These are phyloP conservation scores for Nicotiana noctiflora DNA, from an alignment of 257 asterid genomes.

Conservation along the genomic window DNA sequence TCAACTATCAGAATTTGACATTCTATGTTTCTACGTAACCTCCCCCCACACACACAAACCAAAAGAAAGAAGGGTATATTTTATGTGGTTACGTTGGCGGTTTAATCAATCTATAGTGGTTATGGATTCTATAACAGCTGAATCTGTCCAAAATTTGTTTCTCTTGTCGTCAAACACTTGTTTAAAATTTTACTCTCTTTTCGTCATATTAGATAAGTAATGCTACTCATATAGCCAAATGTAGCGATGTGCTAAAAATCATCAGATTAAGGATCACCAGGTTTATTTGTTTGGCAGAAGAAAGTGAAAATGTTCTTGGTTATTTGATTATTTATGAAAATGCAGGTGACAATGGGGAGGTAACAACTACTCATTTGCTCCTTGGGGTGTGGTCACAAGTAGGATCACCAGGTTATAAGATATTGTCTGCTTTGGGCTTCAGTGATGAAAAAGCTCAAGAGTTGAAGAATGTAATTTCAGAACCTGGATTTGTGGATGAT, in stretches of 20 bases:
- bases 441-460: constrained; percentile 50
- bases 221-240: neutral
- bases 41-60: too few relatives aligned
- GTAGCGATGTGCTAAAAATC: neutral
- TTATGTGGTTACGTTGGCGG: neutral
- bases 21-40: too few relatives aligned
- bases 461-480: constrained; percentile 36
- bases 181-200: neutral
- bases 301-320: neutral
- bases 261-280: neutral
- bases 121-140: neutral
- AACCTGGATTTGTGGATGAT: constrained; percentile 39
- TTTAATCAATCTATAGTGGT: neutral
- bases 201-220: neutral
- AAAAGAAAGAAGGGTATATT: neutral
- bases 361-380: constrained; percentile 46
- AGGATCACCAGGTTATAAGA: constrained; percentile 53
- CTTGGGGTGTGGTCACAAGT: constrained; percentile 65
- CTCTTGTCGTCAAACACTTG: neutral
- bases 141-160: neutral
- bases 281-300: neutral
- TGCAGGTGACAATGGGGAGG: constrained; percentile 49
- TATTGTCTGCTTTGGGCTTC: constrained; percentile 43
- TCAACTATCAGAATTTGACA: neutral
- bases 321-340: neutral